Percentiles rank a stretch among this genome's conserved stretches.
Evolutionary conservation across 2,329 filamentous ascomycete species (phyloP).

Genomic region (Colletotrichum zoysiae): DNA sequence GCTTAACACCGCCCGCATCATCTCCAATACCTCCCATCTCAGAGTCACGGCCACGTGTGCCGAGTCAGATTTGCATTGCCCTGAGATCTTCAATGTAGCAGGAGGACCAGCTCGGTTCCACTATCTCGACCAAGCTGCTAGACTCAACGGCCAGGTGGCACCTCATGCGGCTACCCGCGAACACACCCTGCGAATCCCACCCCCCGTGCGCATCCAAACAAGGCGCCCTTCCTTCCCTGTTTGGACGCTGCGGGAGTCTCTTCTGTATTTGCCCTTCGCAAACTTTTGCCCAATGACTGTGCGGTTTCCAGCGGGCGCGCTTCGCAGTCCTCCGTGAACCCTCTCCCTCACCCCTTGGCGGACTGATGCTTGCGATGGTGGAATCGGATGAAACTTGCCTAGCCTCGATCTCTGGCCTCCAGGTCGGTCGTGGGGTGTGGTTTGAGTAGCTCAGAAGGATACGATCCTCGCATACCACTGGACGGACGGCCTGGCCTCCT

Average conservation of each 20-base stretch:
- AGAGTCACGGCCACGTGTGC: slow-evolving; percentile 61
- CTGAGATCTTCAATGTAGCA: slow-evolving; percentile 36
- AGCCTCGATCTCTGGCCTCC: slow-evolving; percentile 50
- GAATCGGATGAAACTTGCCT: slow-evolving; percentile 55
- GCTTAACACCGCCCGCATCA: slow-evolving; percentile 15
- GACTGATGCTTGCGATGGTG: slow-evolving; percentile 52
- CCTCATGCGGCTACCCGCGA: slow-evolving; percentile 62
- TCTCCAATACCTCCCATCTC: not conserved
- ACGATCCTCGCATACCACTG: slow-evolving; percentile 24
- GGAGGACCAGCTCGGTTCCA: slow-evolving; percentile 60
- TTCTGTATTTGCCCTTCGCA: slow-evolving; percentile 57
- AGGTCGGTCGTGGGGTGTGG: slow-evolving; percentile 19
- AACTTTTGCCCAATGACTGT: slow-evolving; percentile 53
- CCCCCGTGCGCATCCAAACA: slow-evolving; percentile 41
- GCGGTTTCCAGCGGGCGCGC: slow-evolving; percentile 50
- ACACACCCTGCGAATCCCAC: slow-evolving; percentile 32
- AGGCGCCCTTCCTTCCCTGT: slow-evolving; percentile 51
- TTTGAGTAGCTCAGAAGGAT: slow-evolving; percentile 11
- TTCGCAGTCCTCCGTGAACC: slow-evolving; percentile 56
- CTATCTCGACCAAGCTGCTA: slow-evolving; percentile 47
- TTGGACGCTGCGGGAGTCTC: slow-evolving; percentile 51
- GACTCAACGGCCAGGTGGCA: slow-evolving; percentile 51
- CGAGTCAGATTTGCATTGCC: slow-evolving; percentile 60
- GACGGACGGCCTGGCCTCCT: slow-evolving; percentile 4
- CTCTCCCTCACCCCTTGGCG: slow-evolving; percentile 50